Conservation (phyloP, 2,329 filamentous ascomycete genomes). For the Chrysoporthe deuterocubensis region DNA sequence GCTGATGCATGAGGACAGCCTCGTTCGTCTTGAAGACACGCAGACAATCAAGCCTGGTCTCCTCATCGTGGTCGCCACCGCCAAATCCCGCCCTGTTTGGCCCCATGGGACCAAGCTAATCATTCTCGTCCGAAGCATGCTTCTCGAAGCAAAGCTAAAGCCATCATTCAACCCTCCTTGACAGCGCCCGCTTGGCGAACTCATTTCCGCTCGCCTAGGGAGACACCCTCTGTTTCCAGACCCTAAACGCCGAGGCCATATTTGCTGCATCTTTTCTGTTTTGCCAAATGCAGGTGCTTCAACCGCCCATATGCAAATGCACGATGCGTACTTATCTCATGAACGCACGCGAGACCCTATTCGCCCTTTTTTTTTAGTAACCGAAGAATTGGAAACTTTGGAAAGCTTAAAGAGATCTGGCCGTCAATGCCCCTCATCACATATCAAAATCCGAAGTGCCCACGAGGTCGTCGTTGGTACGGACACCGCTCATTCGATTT, state of each 20-base stretch:
- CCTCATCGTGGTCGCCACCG: neutral
- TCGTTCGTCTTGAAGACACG: conserved; percentile 8
- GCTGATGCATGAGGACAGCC: conserved; percentile 14
- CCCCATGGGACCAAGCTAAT: neutral
- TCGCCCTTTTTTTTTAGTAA: conserved; percentile 19
- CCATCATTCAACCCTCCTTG: conserved; percentile 9
- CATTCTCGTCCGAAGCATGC: conserved; percentile 15
- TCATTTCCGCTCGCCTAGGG: conserved; percentile 17
- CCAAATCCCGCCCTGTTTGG: neutral
- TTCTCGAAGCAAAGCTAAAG: conserved; percentile 20
- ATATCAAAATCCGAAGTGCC: conserved; percentile 66
- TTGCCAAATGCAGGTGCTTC: conserved; percentile 29
- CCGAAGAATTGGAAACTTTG: conserved; percentile 3
- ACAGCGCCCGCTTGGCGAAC: conserved; percentile 10
- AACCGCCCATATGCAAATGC: conserved; percentile 32
- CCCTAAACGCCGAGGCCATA: conserved; percentile 27
- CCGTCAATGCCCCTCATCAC: conserved; percentile 43
- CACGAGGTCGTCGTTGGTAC: conserved; percentile 67
- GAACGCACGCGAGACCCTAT: conserved; percentile 22
- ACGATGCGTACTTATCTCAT: conserved; percentile 29
- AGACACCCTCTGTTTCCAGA: conserved; percentile 26
- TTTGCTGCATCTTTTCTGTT: conserved; percentile 26
- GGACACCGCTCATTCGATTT: conserved; percentile 69
- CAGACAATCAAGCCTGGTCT: conserved; percentile 3
- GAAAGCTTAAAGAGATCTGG: conserved; percentile 6